Conservation (phyloP, 2,329 filamentous ascomycete genomes). For the Aspergillus niger region DNA sequence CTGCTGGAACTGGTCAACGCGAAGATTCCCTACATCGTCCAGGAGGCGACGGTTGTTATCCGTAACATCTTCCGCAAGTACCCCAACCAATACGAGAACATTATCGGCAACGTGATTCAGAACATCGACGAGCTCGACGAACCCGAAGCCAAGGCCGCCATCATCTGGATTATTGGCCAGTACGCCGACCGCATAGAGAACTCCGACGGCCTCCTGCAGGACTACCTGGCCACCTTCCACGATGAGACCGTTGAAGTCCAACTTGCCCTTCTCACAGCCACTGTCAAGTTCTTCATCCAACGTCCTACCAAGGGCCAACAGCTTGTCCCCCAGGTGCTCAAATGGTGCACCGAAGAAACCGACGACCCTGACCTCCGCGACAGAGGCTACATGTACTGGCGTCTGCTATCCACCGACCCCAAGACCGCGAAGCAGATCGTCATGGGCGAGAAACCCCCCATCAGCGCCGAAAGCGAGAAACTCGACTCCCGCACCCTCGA, state of each 20-base stretch:
- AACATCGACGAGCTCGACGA: constrained; percentile 96
- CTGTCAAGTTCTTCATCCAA: constrained; percentile 97
- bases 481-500: constrained; percentile 88
- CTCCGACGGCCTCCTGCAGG: constrained; percentile 87
- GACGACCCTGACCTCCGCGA: constrained; percentile 97
- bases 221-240: constrained; percentile 90
- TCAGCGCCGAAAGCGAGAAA: constrained; percentile 94
- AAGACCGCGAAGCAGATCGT: constrained; percentile 82
- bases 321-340: constrained; percentile 89
- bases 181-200: constrained; percentile 98
- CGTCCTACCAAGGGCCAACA: constrained; percentile 92
- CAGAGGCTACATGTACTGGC: constrained; percentile 99
- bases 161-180: constrained; percentile 99
- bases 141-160: constrained; percentile 95
- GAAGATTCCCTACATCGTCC: constrained; percentile 98
- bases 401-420: constrained; percentile 88
- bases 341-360: constrained; percentile 99
- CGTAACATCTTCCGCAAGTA: constrained; percentile 99
- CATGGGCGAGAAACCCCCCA: constrained; percentile 96
- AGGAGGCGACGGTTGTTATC: constrained; percentile 98
- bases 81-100: constrained; percentile 96
- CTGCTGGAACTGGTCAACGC: constrained; percentile 91
- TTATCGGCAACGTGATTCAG: constrained; percentile 93
- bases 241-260: constrained; percentile 97
- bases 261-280: constrained; percentile 88